phyloP scores from a whole-genome alignment of 2,329 filamentous ascomycete species.

The Bipolaris bicolor region DNA sequence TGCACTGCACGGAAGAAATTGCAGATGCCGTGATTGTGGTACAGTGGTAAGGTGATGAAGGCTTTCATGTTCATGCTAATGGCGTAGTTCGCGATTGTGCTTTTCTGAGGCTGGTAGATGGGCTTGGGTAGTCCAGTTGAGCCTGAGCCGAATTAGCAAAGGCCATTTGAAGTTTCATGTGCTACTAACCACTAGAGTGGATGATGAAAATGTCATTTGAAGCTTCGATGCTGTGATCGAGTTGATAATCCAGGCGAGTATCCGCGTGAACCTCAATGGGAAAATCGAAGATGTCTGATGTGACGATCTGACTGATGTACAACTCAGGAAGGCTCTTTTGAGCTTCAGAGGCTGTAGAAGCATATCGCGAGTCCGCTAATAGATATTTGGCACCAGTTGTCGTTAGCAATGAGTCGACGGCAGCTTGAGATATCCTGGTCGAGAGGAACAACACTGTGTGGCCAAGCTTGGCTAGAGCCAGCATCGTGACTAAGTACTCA shows the following conservation, averaged over 20 bases:
- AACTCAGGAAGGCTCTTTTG: slow-evolving; percentile 15
- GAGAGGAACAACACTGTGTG: slow-evolving; percentile 63
- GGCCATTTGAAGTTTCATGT: neutral
- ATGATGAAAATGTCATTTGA: slow-evolving; percentile 33
- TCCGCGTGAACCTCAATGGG: slow-evolving; percentile 35
- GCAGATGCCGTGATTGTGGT: slow-evolving; percentile 37
- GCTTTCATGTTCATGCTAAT: slow-evolving; percentile 30
- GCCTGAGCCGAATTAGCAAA: slow-evolving; percentile 43
- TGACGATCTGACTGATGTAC: slow-evolving; percentile 24
- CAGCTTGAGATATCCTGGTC: slow-evolving; percentile 59
- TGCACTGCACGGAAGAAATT: slow-evolving; percentile 36
- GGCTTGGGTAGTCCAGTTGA: slow-evolving; percentile 69
- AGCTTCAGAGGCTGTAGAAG: slow-evolving; percentile 40
- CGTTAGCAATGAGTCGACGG: slow-evolving; percentile 55
- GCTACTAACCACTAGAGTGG: slow-evolving; percentile 36
- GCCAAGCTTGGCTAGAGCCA: slow-evolving; percentile 63
- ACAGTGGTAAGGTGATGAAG: slow-evolving; percentile 32
- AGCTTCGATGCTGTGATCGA: slow-evolving; percentile 26
- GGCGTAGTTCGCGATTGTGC: slow-evolving; percentile 29
- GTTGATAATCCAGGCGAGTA: slow-evolving; percentile 31
- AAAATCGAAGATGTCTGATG: slow-evolving; percentile 21
- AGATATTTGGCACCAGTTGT: slow-evolving; percentile 33
- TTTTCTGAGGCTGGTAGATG: slow-evolving; percentile 63
- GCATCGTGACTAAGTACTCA: slow-evolving; percentile 61
- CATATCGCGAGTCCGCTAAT: slow-evolving; percentile 34